These are phyloP conservation scores for Sutorius eximius DNA, from an alignment of 1,284 basidiomycete genomes.

Conservation along the genomic window DNA sequence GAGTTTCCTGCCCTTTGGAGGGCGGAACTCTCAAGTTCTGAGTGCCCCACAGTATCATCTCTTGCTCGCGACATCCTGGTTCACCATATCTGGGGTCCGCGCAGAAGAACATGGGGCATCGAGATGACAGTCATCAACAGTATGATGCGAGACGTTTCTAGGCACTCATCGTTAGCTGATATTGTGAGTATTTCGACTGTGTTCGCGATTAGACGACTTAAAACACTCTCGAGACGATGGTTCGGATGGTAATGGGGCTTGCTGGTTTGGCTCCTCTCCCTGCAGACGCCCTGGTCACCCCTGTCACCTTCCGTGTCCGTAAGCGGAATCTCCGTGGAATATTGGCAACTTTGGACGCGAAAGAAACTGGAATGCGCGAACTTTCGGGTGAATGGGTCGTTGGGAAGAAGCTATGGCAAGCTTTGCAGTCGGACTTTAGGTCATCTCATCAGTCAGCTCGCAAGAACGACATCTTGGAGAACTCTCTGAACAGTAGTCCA, in stretches of 20 bases:
- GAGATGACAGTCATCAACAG: conserved; percentile 85
- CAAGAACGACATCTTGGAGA: conserved; percentile 12
- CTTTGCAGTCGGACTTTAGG: conserved; percentile 84
- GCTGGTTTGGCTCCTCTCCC: conserved; percentile 86
- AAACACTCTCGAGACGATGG: conserved; percentile 49
- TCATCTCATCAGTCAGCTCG: conserved; percentile 32
- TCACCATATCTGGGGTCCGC: conserved; percentile 79
- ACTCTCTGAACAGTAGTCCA: conserved; percentile 10
- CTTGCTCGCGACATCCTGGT: conserved; percentile 67
- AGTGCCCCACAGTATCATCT: conserved; percentile 54
- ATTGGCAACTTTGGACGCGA: conserved; percentile 71
- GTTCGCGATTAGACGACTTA: conserved; percentile 10
- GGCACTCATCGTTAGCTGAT: conserved; percentile 84
- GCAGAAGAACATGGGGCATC: conserved; percentile 84
- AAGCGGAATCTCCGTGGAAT: conserved; percentile 75
- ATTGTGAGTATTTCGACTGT: conserved; percentile 53
- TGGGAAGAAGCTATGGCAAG: conserved; percentile 86
- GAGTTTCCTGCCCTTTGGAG: neutral
- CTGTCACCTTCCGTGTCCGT: conserved; percentile 88
- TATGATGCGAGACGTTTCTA: conserved; percentile 83
- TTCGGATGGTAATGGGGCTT: conserved; percentile 81
- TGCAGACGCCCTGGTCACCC: conserved; percentile 92
- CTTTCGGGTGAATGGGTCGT: conserved; percentile 97
- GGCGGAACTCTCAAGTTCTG: neutral
- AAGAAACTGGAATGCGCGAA: conserved; percentile 74